Base-by-base conservation (phyloP, 2,329 filamentous ascomycete species). In the Nigrospora oryzae region DNA sequence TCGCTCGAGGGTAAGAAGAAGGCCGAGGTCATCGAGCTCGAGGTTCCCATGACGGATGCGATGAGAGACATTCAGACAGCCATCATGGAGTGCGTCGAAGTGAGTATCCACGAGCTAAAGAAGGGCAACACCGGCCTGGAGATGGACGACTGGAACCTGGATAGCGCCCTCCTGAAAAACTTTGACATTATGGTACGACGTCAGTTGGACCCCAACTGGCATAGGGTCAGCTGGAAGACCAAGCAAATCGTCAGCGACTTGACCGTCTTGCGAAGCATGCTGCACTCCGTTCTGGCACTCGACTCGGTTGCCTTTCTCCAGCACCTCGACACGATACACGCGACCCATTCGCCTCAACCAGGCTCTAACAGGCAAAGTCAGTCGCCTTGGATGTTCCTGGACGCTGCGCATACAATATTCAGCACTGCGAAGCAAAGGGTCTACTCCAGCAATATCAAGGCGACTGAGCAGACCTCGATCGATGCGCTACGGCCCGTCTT, bases 171-270 rank as follows among this genome's bases (percentile, higher is more conserved):
- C 49, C 85, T 96, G 53, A 87, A 85, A 58, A 95, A 89, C 56
- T 98, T 98, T 62, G 93, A 97, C 61, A 73, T 86, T 48, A 84
- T 90, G 45, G 82, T 98, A 42, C 79, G 91, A 49, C 79, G 90
- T 46, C 93, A 98, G 63, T 71, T 98, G 15, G 90, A 97, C 58
- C 90, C 91, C 5, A 90, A 97, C 47, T 98, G 93, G 93, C 93
- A 98, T 68, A 81, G 93, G 44, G 87, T 95, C 42, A 96, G 86
- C 62, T 95, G 87, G 75, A 89, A 93, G 64, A 97, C 91, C 2
- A 88, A 86, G 56, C 90, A 96, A 64, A 95, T 98, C 53, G 91
- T 95, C 46, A 85, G 83, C 56, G 93, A 97, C 60, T 64, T 98
- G 53, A 85, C 84, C 1, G 82, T 95, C 15, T 73, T 98, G 34